Evolutionary conservation across 768 basidiomycete species (phyloP), one percentile per base, ranked within the genome.

Genomic region (Erythrobasidium yunnanense): DNA sequence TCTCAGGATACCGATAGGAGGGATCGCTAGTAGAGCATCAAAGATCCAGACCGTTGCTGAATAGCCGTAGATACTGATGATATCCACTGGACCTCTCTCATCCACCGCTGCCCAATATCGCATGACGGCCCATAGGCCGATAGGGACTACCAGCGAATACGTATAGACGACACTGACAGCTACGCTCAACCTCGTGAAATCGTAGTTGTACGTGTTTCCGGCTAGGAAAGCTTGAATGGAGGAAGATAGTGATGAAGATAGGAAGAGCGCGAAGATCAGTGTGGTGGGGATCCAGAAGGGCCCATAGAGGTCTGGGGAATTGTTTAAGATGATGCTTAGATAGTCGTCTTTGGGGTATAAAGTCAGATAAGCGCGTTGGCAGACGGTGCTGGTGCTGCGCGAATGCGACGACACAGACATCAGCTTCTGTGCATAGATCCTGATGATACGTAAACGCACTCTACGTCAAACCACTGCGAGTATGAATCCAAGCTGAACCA

Each of bases 221-320:
- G 88, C 87, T 42, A 96, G 82, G 77, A 90, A 96, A n/a, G 84
- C 81, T 1, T 86, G 80, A 70, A 97, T 86, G 51, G 89, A 89
- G 17, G 88, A 84, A 6, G 86, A 88, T 38, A 97, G 85, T 33
- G 88, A 90, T 1, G 93, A 95, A 25, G 87, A 92, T 66, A 95
- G 83, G 79, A 92, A 96, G 66, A 96, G 84, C 0, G 86, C 81
- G 74, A 97, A 89, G 47, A 95, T 86, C 68, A 99, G 83, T 0
- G 93, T 97, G 1, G 91, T 93, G 35, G 95, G 82, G 0, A 92
- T 90, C 93, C 93, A 99, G 79, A 99, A 96, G 1, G 93, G 91
- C 50, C 65, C 70, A 65, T 70, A 69, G 35, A 71, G 65, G 62
- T 71, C 69, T 1, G 67, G 62, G 13, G 47, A 32, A 27, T 68